Evolutionary conservation across 2,329 filamentous ascomycete species (phyloP).

Genomic region (Cytospora schulzeri): DNA sequence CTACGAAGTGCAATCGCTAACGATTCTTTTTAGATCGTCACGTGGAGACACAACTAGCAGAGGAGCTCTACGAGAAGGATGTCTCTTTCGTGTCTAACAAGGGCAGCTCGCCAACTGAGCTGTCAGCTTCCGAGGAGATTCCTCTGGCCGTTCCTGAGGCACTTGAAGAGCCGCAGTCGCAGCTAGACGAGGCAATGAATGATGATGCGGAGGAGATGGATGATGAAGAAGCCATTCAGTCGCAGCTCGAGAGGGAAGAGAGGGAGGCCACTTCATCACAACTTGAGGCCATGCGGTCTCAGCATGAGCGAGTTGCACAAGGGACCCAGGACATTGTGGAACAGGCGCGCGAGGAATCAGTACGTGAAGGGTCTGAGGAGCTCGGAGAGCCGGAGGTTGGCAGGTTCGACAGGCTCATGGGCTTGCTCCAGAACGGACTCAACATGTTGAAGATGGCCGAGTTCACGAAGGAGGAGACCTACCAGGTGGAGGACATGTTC

Average conservation of each 20-base stretch:
- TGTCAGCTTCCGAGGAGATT: constrained; percentile 6
- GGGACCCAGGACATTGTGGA: constrained; percentile 9
- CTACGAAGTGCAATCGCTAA: neutral
- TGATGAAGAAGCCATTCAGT: constrained; percentile 26
- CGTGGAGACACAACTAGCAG: neutral
- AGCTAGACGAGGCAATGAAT: neutral
- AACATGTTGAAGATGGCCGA: constrained; percentile 59
- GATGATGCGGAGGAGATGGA: constrained; percentile 10
- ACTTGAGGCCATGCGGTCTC: constrained; percentile 6
- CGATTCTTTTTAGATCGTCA: neutral
- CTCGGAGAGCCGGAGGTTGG: constrained; percentile 21
- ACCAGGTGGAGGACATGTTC: constrained; percentile 74
- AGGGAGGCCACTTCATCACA: constrained; percentile 9
- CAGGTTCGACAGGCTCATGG: constrained; percentile 53
- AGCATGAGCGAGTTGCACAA: constrained; percentile 4
- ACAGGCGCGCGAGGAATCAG: neutral
- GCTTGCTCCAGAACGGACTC: constrained; percentile 57
- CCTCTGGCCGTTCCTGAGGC: neutral
- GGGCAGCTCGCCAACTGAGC: neutral
- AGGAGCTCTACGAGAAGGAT: constrained; percentile 3
- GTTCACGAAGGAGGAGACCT: constrained; percentile 66
- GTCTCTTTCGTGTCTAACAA: neutral
- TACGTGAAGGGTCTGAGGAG: neutral
- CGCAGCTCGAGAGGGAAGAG: constrained; percentile 26
- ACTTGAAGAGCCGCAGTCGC: neutral